These are phyloP conservation scores for Pythium biforme DNA, from an alignment of 352 stramenopile genomes.

Conservation along the genomic window DNA sequence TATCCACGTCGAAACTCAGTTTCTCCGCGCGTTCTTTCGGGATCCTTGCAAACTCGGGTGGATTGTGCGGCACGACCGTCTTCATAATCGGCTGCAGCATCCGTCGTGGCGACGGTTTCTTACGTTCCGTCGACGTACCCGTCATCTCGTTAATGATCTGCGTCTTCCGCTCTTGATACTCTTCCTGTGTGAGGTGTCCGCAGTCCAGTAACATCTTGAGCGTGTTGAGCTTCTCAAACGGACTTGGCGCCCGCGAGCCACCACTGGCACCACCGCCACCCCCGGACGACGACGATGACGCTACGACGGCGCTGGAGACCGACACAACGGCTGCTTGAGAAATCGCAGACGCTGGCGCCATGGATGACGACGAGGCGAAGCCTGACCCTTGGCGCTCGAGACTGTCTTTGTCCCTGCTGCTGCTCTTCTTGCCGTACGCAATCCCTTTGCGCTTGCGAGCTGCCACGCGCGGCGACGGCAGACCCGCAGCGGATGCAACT, in stretches of 20 bases:
- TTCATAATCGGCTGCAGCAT: conserved; percentile 74
- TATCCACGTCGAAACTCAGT: conserved; percentile 82
- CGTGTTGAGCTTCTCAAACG: conserved; percentile 86
- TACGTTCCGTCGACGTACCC: conserved; percentile 65
- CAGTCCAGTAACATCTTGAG: conserved; percentile 79
- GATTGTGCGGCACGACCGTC: conserved; percentile 72
- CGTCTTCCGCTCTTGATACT: conserved; percentile 82
- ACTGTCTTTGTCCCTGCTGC: conserved; percentile 16
- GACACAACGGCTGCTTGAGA: conserved; percentile 4
- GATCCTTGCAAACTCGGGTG: conserved; percentile 63
- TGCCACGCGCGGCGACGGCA: conserved; percentile 4
- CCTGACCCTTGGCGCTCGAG: conserved; percentile 6
- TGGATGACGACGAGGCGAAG: not conserved
- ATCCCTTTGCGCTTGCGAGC: conserved; percentile 20
- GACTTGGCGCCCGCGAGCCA: conserved; percentile 30
- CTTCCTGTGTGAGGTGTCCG: conserved; percentile 70
- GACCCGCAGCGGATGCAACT: not conserved
- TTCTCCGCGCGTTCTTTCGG: conserved; percentile 71
- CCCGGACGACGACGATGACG: conserved; percentile 9
- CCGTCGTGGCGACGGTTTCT: conserved; percentile 42
- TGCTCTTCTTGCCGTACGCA: conserved; percentile 16
- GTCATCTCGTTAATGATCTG: conserved; percentile 90
- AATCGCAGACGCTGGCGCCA: not conserved
- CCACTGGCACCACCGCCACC: not conserved
- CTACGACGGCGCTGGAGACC: not conserved